Evolutionary conservation across 768 basidiomycete genomes (phyloP), one percentile per base, ranked within the genome.

Genomic region (Pleurotus citrinopileatus): DNA sequence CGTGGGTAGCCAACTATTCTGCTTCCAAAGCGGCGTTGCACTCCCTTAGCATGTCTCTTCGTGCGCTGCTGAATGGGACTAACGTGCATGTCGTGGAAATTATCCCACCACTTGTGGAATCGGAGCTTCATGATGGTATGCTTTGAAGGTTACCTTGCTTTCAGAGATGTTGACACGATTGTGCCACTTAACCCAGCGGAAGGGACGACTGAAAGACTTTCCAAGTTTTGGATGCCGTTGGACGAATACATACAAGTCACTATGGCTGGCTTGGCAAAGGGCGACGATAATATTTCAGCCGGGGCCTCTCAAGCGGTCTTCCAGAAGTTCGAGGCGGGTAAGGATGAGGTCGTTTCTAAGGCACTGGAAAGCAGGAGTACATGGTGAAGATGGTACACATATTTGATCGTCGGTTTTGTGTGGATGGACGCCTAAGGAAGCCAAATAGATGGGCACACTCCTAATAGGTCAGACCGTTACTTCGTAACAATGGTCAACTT

Each of bases 91-190:
- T 85, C 4, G 65, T 80, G 19, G 84, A 85, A 60, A 73, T 85
- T 20, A 66, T 81, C 3, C 83, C 83, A 8, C 83, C 84, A 79
- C 69, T 84, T 7, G 80, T 82, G 7, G 83, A 84, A 65, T 83
- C 81, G 2, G 83, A 84, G 59, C 67, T 84, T 26, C 82, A 86
- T 59, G 82, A 83, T 57, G 71, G 82, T 81, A 59, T 59, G 75
- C 61, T 3, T 32, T 22, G n/a, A 13, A 44, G 7, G 7, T 28
- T 20, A 15, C 28, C n/a, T 10, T 43, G 23, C 25, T 54, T 34
- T 17, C n/a, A 22, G 8, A 29, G 17, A 28, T 23, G 25, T 50
- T 37, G 17, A 50, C 44, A 46, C 34, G 27, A n/a, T n/a, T n/a
- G 42, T 20, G 9, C 7, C 26, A 17, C 4, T 57, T 47, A 44